phyloP scores from a whole-genome alignment of 1,284 basidiomycete species.

The Quambalaria eucalypti region DNA sequence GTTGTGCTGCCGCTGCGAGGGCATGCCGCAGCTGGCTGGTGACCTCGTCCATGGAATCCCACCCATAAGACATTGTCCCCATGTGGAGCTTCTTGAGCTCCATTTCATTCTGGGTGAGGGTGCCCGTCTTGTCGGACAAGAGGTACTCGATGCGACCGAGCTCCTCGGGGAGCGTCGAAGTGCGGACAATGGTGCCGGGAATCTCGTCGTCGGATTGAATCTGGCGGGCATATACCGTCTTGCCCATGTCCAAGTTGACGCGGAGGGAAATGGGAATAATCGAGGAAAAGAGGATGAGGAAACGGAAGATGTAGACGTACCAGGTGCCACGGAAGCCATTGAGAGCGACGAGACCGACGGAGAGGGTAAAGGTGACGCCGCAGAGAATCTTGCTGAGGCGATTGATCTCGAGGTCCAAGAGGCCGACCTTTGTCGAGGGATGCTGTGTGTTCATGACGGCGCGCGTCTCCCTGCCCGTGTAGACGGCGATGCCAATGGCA shows the following conservation, averaged over 20 bases:
- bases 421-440: constrained; percentile 85
- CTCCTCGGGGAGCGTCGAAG: constrained; percentile 92
- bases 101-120: constrained; percentile 98
- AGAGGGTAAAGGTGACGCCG: constrained; percentile 82
- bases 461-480: constrained; percentile 87
- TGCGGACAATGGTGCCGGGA: constrained; percentile 87
- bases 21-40: constrained; percentile 69
- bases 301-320: constrained; percentile 93
- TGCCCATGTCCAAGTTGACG: constrained; percentile 98
- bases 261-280: constrained; percentile 98
- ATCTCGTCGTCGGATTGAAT: constrained; percentile 91
- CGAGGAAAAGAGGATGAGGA: constrained; percentile 92
- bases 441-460: constrained; percentile 99
- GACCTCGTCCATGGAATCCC: constrained; percentile 96
- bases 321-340: constrained; percentile 93
- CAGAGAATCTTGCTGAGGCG: constrained; percentile 94
- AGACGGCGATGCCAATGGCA: constrained; percentile 83
- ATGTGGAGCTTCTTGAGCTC: constrained; percentile 97
- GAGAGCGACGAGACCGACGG: constrained; percentile 79
- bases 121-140: constrained; percentile 94
- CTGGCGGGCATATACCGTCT: constrained; percentile 90
- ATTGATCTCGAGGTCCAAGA: constrained; percentile 91
- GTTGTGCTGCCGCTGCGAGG: constrained; percentile 51
- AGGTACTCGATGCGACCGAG: constrained; percentile 92
- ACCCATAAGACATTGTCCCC: constrained; percentile 95